Evolutionary conservation across 768 basidiomycete species (phyloP).

Genomic region (Austroboletus eburneus): DNA sequence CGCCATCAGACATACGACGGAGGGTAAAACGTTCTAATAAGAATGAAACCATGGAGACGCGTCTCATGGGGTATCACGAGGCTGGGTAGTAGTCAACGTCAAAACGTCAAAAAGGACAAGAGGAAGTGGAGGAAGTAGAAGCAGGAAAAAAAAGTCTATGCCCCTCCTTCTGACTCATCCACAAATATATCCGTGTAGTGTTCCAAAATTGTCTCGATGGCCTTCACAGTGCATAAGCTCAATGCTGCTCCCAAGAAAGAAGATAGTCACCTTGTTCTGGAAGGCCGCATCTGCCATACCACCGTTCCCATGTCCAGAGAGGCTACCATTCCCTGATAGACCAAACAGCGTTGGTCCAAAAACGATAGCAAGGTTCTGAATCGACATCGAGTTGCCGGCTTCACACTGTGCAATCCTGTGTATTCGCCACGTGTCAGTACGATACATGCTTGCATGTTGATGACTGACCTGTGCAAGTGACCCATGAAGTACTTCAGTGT

Average conservation of each 20-base stretch:
- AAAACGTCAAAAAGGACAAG: background rate
- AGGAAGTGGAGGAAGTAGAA: slow-evolving; percentile 3
- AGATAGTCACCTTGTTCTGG: slow-evolving; percentile 60
- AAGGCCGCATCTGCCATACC: slow-evolving; percentile 66
- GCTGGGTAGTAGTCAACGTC: slow-evolving; percentile 21
- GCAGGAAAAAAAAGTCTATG: slow-evolving; percentile 14
- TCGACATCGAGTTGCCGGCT: slow-evolving; percentile 83
- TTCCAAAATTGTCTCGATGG: slow-evolving; percentile 90
- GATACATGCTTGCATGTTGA: background rate
- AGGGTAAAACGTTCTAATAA: slow-evolving; percentile 8
- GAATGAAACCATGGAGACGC: slow-evolving; percentile 7
- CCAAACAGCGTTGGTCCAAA: slow-evolving; percentile 98
- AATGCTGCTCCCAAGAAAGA: background rate
- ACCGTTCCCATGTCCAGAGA: slow-evolving; percentile 44
- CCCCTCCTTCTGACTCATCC: slow-evolving; percentile 63
- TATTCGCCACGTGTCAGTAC: slow-evolving; percentile 8
- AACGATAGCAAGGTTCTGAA: slow-evolving; percentile 91
- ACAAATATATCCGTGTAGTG: slow-evolving; percentile 97
- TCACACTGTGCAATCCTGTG: slow-evolving; percentile 74
- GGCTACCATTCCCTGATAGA: slow-evolving; percentile 42
- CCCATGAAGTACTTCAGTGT: slow-evolving; percentile 94
- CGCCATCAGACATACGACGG: background rate
- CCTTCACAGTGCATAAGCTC: slow-evolving; percentile 43
- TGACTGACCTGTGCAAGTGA: slow-evolving; percentile 75
- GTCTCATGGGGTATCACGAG: slow-evolving; percentile 24